A percentile compares a stretch with the other conserved stretches of the same genome.
phyloP scores from a whole-genome alignment of 2,329 filamentous ascomycete genomes.

The Cercospora sp. region DNA sequence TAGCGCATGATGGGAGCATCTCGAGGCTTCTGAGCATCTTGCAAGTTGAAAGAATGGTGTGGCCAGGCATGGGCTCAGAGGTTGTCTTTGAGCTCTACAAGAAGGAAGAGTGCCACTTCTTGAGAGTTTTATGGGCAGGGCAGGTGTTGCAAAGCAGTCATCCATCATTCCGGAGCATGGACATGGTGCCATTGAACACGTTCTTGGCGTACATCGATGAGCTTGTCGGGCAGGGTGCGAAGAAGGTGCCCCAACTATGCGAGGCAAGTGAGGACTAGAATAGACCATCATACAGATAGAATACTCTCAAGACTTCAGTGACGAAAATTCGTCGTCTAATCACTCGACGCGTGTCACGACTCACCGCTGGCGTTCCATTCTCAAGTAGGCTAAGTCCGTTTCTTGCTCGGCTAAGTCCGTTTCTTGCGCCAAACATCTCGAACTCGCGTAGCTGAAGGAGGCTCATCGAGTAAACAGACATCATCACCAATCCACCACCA shows the following conservation, averaged over 20 bases:
- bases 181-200: conserved; percentile 67
- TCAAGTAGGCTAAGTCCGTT: background rate
- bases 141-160: conserved; percentile 66
- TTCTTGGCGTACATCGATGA: conserved; percentile 71
- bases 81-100: conserved; percentile 73
- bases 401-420: background rate
- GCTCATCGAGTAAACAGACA: conserved; percentile 9
- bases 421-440: conserved; percentile 5
- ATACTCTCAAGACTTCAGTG: background rate
- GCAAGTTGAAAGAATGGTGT: conserved; percentile 74
- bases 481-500: background rate
- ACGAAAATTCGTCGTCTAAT: background rate
- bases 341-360: background rate
- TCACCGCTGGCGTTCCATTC: background rate
- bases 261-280: background rate
- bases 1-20: conserved; percentile 76
- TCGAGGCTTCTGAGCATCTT: conserved; percentile 67
- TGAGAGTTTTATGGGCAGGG: conserved; percentile 72
- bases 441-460: conserved; percentile 13
- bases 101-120: conserved; percentile 48
- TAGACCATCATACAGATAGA: background rate
- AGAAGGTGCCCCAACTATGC: conserved; percentile 45
- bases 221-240: conserved; percentile 58
- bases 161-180: conserved; percentile 65
- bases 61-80: conserved; percentile 81